Conservation (phyloP, 2,329 filamentous ascomycete species). For the Orbilia blumenaviensis region DNA sequence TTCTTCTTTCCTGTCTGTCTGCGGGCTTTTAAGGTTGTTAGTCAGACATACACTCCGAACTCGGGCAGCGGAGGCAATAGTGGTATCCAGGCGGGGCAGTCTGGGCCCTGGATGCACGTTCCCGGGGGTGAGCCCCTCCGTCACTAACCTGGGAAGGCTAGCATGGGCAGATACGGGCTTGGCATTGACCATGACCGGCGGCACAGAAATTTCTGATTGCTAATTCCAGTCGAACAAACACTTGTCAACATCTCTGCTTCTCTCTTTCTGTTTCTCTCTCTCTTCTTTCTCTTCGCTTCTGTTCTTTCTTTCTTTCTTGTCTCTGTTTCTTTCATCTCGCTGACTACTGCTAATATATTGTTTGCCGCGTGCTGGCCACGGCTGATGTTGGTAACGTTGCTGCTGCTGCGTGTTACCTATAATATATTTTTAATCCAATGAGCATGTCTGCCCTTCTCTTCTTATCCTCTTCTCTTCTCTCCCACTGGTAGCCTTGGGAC, state of each 20-base stretch:
- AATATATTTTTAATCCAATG: background rate
- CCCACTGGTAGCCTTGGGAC: slow-evolving; percentile 31
- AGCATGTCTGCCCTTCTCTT: background rate
- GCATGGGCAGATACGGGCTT: background rate
- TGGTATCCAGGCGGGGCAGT: background rate
- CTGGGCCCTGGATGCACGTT: too few species aligned
- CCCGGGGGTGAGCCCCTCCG: too few species aligned
- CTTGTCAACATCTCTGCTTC: slow-evolving; percentile 46
- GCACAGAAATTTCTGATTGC: slow-evolving; percentile 45
- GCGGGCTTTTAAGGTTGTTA: slow-evolving; percentile 12
- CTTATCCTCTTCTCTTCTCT: slow-evolving; percentile 5
- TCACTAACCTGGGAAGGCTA: too few species aligned
- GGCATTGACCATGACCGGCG: slow-evolving; percentile 13
- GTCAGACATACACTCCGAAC: slow-evolving; percentile 26
- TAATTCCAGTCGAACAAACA: slow-evolving; percentile 51
- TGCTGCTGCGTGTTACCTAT: background rate
- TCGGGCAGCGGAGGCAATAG: background rate
- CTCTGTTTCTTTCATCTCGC: background rate
- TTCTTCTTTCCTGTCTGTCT: background rate
- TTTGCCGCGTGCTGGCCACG: slow-evolving; percentile 1
- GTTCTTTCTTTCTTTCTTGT: background rate
- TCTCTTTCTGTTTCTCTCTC: slow-evolving; percentile 5
- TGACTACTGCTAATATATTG: background rate
- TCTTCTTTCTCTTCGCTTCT: background rate
- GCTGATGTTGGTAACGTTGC: background rate